Conservation (phyloP, 2,329 filamentous ascomycete genomes). For the Macrophomina pseudophaseolina region DNA sequence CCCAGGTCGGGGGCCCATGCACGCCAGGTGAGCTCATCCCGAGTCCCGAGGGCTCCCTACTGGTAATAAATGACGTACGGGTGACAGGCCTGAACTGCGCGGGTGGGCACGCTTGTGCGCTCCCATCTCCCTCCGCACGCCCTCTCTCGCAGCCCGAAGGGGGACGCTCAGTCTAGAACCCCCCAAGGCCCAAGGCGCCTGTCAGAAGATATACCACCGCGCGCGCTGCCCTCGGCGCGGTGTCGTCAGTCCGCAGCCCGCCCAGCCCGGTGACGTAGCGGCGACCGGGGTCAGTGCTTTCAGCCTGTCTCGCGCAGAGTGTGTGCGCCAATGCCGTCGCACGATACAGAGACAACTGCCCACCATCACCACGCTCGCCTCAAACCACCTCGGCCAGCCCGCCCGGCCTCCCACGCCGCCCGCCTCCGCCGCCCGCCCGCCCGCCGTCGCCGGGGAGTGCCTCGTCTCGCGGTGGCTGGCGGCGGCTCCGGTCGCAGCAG, state of each 20-base stretch:
- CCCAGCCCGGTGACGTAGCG: slow-evolving; percentile 9
- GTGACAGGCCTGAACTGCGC: background rate
- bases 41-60: background rate
- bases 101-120: slow-evolving; percentile 3
- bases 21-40: slow-evolving; percentile 8
- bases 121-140: background rate
- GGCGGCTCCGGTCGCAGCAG: background rate
- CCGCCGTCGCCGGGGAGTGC: too few relatives aligned
- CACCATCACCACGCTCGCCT: background rate
- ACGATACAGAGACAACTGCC: slow-evolving; percentile 5
- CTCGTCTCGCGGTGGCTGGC: background rate
- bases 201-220: slow-evolving; percentile 23
- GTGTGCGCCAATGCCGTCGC: slow-evolving; percentile 8
- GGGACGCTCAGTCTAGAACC: slow-evolving; percentile 16
- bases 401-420: too few relatives aligned
- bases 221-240: background rate
- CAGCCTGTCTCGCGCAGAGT: slow-evolving; percentile 1
- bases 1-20: background rate
- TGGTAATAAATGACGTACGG: background rate
- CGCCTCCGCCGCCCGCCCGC: too few relatives aligned
- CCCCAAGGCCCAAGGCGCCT: slow-evolving; percentile 1
- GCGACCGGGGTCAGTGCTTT: slow-evolving; percentile 5
- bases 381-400: background rate
- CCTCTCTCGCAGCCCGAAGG: background rate
- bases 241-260: slow-evolving; percentile 6